phyloP scores from a whole-genome alignment of 345 rosid species.

The Eutrema japonicum region DNA sequence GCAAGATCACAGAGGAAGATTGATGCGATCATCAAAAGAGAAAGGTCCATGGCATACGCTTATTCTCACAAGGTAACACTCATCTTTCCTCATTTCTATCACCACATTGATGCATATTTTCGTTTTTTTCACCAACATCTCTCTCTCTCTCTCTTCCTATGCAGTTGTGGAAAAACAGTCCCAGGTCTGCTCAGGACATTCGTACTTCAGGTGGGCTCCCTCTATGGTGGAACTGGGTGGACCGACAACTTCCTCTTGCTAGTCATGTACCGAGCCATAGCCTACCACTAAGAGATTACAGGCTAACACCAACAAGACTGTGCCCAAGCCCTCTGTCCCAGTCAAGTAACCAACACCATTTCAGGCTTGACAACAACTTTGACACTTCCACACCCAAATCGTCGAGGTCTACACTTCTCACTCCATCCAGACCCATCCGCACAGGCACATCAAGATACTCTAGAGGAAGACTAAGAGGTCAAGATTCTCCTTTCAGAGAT shows the following conservation, averaged over 20 bases:
- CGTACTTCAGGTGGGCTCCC: slow-evolving; percentile 64
- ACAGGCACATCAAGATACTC: slow-evolving; percentile 68
- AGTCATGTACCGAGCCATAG: slow-evolving; percentile 55
- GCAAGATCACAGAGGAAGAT: slow-evolving; percentile 71
- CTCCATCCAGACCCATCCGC: slow-evolving; percentile 52
- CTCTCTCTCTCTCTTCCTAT: not conserved
- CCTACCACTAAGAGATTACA: slow-evolving; percentile 38
- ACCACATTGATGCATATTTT: slow-evolving; percentile 7
- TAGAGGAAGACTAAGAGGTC: slow-evolving; percentile 61
- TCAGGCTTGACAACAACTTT: slow-evolving; percentile 47
- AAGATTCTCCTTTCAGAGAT: slow-evolving; percentile 70
- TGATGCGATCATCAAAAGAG: slow-evolving; percentile 80
- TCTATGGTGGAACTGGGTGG: slow-evolving; percentile 98
- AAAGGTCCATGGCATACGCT: slow-evolving; percentile 91
- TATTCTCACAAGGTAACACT: slow-evolving; percentile 79
- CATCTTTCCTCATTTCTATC: slow-evolving; percentile 21
- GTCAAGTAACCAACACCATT: slow-evolving; percentile 51
- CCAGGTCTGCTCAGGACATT: slow-evolving; percentile 50
- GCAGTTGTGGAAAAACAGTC: slow-evolving; percentile 69
- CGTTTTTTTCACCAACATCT: slow-evolving; percentile 18
- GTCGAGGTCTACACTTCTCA: slow-evolving; percentile 58
- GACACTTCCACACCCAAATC: slow-evolving; percentile 53
- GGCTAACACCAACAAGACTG: slow-evolving; percentile 49
- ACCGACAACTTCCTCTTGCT: slow-evolving; percentile 62
- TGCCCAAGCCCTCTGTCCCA: slow-evolving; percentile 67